Evolutionary conservation across 306 rosid species (phyloP).

Genomic region (Gillenia trifoliata): DNA sequence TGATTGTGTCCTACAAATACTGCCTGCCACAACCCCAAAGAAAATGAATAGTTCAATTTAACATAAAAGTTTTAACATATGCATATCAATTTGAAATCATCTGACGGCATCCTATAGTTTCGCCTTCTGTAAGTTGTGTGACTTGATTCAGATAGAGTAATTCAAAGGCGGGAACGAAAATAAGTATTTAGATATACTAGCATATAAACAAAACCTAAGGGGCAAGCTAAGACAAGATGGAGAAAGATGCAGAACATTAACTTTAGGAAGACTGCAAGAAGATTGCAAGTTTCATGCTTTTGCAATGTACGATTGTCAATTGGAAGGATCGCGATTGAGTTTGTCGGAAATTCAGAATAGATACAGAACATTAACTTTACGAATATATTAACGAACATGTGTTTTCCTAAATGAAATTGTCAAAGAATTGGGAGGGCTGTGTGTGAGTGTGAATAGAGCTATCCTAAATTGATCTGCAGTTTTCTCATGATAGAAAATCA

Average conservation of each 20-base stretch:
- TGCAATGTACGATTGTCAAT: not conserved
- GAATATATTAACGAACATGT: too few species aligned
- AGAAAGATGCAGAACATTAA: not conserved
- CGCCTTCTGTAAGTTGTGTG: not conserved
- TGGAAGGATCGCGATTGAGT: not conserved
- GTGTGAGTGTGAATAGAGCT: too few species aligned
- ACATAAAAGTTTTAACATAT: not conserved
- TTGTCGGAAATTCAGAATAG: not conserved
- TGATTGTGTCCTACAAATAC: constrained; percentile 87
- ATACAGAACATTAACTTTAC: not conserved
- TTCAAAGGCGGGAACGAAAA: not conserved
- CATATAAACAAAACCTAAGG: not conserved
- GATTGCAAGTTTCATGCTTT: not conserved
- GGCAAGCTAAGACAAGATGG: not conserved
- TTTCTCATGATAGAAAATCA: too few species aligned
- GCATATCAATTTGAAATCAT: too few species aligned
- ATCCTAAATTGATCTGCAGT: too few species aligned
- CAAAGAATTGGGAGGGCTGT: too few species aligned
- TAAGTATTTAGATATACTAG: not conserved
- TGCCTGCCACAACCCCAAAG: constrained; percentile 44
- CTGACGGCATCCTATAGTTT: not conserved
- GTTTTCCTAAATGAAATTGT: too few species aligned
- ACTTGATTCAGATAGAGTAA: not conserved
- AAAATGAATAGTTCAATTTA: constrained; percentile 2
- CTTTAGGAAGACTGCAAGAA: not conserved